Percentiles rank a stretch among this genome's conserved stretches.
These are phyloP conservation scores for Xylaria sp. DNA, from an alignment of 2,329 filamentous ascomycete species.

Conservation along the genomic window DNA sequence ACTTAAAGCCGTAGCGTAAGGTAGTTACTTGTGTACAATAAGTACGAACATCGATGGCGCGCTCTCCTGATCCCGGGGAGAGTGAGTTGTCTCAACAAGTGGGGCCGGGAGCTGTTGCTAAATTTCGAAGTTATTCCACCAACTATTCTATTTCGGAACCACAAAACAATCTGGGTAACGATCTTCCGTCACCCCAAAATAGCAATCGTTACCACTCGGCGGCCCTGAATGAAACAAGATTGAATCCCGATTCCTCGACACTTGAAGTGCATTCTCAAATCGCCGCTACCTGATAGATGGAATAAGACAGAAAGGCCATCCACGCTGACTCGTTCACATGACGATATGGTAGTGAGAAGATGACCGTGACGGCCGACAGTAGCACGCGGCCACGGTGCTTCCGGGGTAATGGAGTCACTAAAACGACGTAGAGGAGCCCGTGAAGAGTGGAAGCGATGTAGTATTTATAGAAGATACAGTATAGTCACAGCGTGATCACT, in stretches of 20 bases:
- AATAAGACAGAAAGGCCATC: constrained; percentile 13
- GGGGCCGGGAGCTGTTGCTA: not conserved
- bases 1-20: not conserved
- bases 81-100: constrained; percentile 6
- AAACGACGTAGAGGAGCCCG: not conserved
- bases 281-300: constrained; percentile 29
- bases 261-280: not conserved
- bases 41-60: not conserved
- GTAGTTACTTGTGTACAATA: not conserved
- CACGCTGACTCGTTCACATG: constrained; percentile 13
- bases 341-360: not conserved
- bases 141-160: constrained; percentile 30
- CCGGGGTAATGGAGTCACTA: constrained; percentile 1
- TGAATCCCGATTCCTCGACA: not conserved
- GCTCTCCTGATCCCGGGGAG: not conserved
- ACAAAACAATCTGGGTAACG: constrained; percentile 19
- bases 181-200: constrained; percentile 32
- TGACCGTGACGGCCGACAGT: not conserved
- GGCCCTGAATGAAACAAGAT: not conserved
- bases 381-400: constrained; percentile 17
- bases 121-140: constrained; percentile 36
- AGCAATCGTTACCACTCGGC: constrained; percentile 19
- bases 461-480: constrained; percentile 3
- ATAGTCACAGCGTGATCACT: not conserved
- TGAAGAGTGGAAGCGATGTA: not conserved